These are phyloP conservation scores for Phalaenopsis equestris DNA, from an alignment of 106 monocot genomes.

Conservation along the genomic window DNA sequence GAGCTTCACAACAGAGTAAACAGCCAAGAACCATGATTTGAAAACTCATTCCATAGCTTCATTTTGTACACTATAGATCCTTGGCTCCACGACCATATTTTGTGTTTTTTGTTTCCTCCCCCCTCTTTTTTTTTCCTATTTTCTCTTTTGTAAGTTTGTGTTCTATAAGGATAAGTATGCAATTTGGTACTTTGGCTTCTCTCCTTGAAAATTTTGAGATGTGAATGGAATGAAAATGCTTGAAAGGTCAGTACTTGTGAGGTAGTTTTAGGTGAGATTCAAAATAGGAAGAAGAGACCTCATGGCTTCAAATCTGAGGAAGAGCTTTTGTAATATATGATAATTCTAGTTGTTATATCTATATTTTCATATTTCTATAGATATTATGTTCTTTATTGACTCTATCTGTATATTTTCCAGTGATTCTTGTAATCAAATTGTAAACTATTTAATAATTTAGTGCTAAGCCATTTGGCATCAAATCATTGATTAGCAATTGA, in stretches of 20 bases:
- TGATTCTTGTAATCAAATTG: too few species aligned
- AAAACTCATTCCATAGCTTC: background rate
- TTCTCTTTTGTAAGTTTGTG: background rate
- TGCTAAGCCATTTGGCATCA: too few species aligned
- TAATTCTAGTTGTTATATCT: too few species aligned
- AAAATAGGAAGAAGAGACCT: background rate
- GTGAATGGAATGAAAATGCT: constrained; percentile 2
- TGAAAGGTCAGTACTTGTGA: background rate
- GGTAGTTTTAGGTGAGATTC: background rate
- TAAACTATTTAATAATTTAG: too few species aligned
- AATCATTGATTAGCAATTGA: too few species aligned
- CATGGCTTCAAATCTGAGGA: background rate
- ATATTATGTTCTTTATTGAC: too few species aligned
- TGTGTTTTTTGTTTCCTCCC: background rate
- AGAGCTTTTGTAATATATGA: background rate
- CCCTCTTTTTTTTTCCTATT: background rate
- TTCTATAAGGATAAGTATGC: background rate
- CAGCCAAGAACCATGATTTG: constrained; percentile 71
- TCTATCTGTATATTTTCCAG: too few species aligned
- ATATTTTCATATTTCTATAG: too few species aligned
- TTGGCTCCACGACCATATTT: background rate
- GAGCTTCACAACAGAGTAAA: constrained; percentile 91
- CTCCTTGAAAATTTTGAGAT: background rate
- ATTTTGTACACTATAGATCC: background rate
- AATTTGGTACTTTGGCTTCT: background rate